phyloP scores from a whole-genome alignment of 2,329 filamentous ascomycete species.

The Cladorrhinum sp. region DNA sequence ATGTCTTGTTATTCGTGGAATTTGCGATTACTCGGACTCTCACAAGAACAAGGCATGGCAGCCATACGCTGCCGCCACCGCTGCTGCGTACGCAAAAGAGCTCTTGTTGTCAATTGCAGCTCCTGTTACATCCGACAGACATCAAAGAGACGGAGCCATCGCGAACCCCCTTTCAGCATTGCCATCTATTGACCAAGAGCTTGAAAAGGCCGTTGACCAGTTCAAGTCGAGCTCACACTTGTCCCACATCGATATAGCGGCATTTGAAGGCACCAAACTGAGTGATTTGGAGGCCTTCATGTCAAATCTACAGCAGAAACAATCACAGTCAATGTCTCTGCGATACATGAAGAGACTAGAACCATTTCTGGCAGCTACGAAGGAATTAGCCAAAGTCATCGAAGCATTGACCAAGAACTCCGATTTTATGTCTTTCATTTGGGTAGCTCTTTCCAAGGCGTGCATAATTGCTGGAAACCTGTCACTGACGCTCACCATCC shows the following conservation, averaged over 20 bases:
- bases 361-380: background rate
- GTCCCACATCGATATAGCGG: background rate
- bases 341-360: background rate
- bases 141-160: no score
- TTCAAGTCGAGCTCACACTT: background rate
- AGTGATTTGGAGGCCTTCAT: background rate
- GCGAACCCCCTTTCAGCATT: no score
- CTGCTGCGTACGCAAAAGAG: slow-evolving; percentile 1
- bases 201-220: background rate
- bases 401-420: slow-evolving; percentile 1
- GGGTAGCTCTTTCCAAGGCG: background rate
- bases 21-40: background rate
- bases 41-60: slow-evolving; percentile 4
- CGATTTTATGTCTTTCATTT: background rate
- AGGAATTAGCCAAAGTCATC: slow-evolving; percentile 3
- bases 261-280: background rate
- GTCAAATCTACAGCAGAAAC: background rate
- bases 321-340: background rate
- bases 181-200: background rate
- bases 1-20: background rate
- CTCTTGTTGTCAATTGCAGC: background rate
- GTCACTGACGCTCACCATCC: background rate
- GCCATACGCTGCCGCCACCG: background rate
- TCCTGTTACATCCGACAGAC: no score
- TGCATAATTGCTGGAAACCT: background rate